phyloP scores from a whole-genome alignment of 371 early-diverging fungal species.

The Mucor piriformis region DNA sequence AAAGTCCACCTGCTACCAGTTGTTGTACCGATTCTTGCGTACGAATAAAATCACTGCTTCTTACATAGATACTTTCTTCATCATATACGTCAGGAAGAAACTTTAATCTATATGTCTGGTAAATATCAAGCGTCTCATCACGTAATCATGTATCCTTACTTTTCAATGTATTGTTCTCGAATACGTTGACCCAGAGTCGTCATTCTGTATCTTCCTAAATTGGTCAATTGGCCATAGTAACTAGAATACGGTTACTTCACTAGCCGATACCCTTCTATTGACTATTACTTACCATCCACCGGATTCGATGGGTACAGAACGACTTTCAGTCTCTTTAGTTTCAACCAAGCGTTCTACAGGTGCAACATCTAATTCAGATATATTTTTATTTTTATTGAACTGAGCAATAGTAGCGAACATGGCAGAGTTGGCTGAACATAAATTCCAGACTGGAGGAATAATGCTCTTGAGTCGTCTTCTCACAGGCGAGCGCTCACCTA shows the following conservation, averaged over 20 bases:
- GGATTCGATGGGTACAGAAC: conserved; percentile 21
- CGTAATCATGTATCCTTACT: conserved; percentile 29
- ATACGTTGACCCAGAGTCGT: conserved; percentile 58
- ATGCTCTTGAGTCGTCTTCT: conserved; percentile 40
- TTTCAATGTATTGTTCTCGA: conserved; percentile 67
- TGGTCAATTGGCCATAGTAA: conserved; percentile 78
- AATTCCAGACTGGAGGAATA: conserved; percentile 56
- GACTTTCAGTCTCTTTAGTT: conserved; percentile 16
- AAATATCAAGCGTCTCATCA: neutral
- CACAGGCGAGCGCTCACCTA: conserved; percentile 62
- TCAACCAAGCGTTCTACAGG: conserved; percentile 44
- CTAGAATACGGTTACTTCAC: conserved; percentile 37
- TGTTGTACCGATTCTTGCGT: conserved; percentile 79
- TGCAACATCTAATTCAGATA: conserved; percentile 3
- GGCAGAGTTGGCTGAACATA: conserved; percentile 50
- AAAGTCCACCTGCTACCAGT: conserved; percentile 65
- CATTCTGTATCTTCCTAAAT: conserved; percentile 70
- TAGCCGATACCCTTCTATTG: neutral
- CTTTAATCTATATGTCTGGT: conserved; percentile 28
- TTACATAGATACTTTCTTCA: conserved; percentile 56
- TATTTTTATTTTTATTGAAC: conserved; percentile 23
- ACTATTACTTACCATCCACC: conserved; percentile 41
- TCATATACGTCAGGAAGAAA: conserved; percentile 48
- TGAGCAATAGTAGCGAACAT: conserved; percentile 54
- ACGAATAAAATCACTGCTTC: conserved; percentile 71